A percentile compares a stretch with the other conserved stretches of the same genome.
These are phyloP conservation scores for Saturnispora diversa DNA, from an alignment of 805 yeast species.

Conservation along the genomic window DNA sequence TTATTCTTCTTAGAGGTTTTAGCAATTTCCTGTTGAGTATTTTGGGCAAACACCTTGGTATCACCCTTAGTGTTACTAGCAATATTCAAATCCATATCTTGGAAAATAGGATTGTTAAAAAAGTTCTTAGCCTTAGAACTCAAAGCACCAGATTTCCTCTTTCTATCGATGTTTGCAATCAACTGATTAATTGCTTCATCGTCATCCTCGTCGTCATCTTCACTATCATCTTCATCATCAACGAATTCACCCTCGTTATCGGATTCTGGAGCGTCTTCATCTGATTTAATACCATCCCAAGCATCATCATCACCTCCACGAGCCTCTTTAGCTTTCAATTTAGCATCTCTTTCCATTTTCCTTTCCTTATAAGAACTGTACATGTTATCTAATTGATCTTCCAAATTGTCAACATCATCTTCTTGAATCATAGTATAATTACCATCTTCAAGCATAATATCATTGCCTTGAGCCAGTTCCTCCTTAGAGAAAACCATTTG, in stretches of 20 bases:
- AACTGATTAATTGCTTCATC: slow-evolving; percentile 59
- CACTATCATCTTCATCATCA: slow-evolving; percentile 38
- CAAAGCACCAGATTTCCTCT: slow-evolving; percentile 37
- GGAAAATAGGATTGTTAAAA: slow-evolving; percentile 48
- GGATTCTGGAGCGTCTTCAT: slow-evolving; percentile 28
- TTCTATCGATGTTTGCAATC: slow-evolving; percentile 45
- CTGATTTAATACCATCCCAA: slow-evolving; percentile 67
- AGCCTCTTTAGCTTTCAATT: slow-evolving; percentile 56
- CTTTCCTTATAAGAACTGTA: slow-evolving; percentile 61
- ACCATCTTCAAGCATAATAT: slow-evolving; percentile 31
- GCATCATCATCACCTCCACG: slow-evolving; percentile 67
- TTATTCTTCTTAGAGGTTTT: slow-evolving; percentile 15
- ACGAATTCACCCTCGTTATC: slow-evolving; percentile 31
- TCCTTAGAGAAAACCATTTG: slow-evolving; percentile 54
- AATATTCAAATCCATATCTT: slow-evolving; percentile 35
- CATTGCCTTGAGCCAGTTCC: slow-evolving; percentile 32
- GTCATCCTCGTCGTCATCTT: slow-evolving; percentile 59
- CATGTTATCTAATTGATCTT: slow-evolving; percentile 76
- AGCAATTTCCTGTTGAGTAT: slow-evolving; percentile 6
- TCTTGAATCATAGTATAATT: slow-evolving; percentile 25
- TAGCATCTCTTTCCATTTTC: slow-evolving; percentile 62
- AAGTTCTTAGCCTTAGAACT: slow-evolving; percentile 35
- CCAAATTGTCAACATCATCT: slow-evolving; percentile 61
- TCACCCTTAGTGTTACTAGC: slow-evolving; percentile 13
- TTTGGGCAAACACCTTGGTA: slow-evolving; percentile 12